Evolutionary conservation across 2,329 filamentous ascomycete genomes (phyloP), one percentile per base, ranked within the genome.

Genomic region (Volutella citrinella): DNA sequence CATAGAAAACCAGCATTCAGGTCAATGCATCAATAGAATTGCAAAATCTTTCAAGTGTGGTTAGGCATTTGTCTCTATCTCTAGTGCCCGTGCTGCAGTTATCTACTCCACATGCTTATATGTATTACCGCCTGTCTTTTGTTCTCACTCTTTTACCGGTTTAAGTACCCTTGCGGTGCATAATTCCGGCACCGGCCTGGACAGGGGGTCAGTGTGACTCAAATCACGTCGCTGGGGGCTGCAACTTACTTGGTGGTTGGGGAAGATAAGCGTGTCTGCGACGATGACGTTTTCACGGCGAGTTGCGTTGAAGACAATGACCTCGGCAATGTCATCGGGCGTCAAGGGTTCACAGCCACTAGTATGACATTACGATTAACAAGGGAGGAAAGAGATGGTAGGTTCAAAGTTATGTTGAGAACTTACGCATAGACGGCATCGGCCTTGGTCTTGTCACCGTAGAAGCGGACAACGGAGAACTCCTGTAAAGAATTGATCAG

Each of bases 221-320:
- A 4, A 24, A 33, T 54, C 31, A 47, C 39, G n/a, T n/a, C 11
- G 14, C 4, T 13, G 7, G 8, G 4, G 14, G 7, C 13, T 27
- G 16, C 11, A 10, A 22, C 55, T 42, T 46, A 88, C 88, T 76
- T 96, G 90, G 58, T 95, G 89, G 53, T 83, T 93, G 6, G 90
- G 90, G 64, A 84, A 95, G 33, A 96, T 70, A 42, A 96, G 65
- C 6, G 87, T 84, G 64, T 96, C 90, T 14, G 90, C 90, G 48
- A 96, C 64, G 14, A 95, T 87, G 6, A 95, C 87, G 58, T 96
- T 96, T 66, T 95, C 87, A 49, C 84, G 78, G 52, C 90, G 77
- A 5, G 84, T 84, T 5, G 85, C 88, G 3, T 84, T 74, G 57
- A 95, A 96, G 7, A 96, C 89, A 20, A 95, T 73, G 19, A 94